Percentiles rank a stretch among this genome's conserved stretches.
These are phyloP conservation scores for Apostasia shenzhenica DNA, from an alignment of 106 monocot genomes.

Conservation along the genomic window DNA sequence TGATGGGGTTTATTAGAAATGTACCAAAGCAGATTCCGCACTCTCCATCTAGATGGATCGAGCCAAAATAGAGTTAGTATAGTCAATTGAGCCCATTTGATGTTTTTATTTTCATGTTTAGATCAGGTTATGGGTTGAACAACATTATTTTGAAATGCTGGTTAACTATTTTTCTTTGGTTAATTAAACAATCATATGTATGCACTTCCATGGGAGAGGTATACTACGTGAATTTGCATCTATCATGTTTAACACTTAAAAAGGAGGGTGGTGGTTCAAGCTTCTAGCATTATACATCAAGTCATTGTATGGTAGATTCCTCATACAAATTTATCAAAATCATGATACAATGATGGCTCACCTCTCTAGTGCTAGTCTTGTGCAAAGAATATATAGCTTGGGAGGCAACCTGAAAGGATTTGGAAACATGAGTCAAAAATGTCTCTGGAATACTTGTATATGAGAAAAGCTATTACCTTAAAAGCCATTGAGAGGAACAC, in stretches of 20 bases:
- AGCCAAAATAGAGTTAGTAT: no score
- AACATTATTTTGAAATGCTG: no score
- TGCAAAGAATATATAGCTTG: constrained; percentile 92
- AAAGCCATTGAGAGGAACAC: constrained; percentile 77
- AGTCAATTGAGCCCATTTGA: no score
- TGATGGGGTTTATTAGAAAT: no score
- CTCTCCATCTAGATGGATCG: no score
- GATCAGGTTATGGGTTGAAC: no score
- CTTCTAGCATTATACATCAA: neutral
- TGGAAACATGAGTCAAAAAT: constrained; percentile 1
- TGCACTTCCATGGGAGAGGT: neutral
- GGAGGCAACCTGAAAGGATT: constrained; percentile 66
- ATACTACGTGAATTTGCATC: neutral
- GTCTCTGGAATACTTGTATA: neutral
- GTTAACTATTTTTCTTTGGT: neutral
- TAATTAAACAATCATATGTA: neutral
- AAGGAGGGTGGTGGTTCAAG: neutral
- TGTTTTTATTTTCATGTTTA: no score
- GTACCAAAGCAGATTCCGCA: no score
- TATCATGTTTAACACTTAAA: neutral
- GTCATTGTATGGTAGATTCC: neutral
- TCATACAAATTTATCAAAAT: neutral
- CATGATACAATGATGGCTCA: constrained; percentile 21
- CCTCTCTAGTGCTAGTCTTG: constrained; percentile 93
- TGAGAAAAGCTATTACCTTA: constrained; percentile 35